These are phyloP conservation scores for Penicillium parvum DNA, from an alignment of 495 filamentous ascomycete species.

Conservation along the genomic window DNA sequence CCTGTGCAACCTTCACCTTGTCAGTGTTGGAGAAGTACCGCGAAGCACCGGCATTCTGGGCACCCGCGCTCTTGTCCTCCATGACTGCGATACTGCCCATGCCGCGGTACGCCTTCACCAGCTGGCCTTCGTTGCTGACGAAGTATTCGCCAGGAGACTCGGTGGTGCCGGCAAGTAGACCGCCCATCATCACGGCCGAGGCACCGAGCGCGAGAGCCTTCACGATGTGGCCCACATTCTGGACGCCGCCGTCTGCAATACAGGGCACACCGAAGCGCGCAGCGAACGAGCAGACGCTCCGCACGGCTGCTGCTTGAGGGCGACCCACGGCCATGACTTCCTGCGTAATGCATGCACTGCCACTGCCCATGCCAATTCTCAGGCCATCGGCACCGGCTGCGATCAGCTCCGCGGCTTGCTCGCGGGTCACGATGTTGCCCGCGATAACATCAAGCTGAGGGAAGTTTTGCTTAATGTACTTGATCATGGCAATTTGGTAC, in stretches of 20 bases:
- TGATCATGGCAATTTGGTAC: neutral
- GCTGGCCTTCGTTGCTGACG: conserved; percentile 88
- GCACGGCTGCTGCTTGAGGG: conserved; percentile 92
- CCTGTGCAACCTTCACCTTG: conserved; percentile 90
- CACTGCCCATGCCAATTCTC: conserved; percentile 98
- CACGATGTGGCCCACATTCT: conserved; percentile 98
- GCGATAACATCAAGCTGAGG: neutral
- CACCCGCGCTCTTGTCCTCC: conserved; percentile 81
- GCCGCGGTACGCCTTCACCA: conserved; percentile 97
- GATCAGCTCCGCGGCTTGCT: conserved; percentile 53
- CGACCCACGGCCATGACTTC: conserved; percentile 99
- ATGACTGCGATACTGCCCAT: conserved; percentile 99
- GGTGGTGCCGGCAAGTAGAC: conserved; percentile 92
- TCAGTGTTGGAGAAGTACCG: conserved; percentile 98
- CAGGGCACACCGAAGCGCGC: conserved; percentile 93
- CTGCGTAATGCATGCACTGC: conserved; percentile 97
- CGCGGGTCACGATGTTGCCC: neutral
- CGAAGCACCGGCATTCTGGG: conserved; percentile 89
- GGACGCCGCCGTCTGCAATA: conserved; percentile 96
- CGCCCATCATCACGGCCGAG: conserved; percentile 98
- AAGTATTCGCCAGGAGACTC: conserved; percentile 97
- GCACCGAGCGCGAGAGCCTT: conserved; percentile 95
- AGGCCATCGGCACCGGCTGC: conserved; percentile 94
- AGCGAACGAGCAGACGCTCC: conserved; percentile 82
- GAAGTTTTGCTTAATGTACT: conserved; percentile 1